These are phyloP conservation scores for Pistacia atlantica DNA, from an alignment of 345 rosid genomes.

Conservation along the genomic window DNA sequence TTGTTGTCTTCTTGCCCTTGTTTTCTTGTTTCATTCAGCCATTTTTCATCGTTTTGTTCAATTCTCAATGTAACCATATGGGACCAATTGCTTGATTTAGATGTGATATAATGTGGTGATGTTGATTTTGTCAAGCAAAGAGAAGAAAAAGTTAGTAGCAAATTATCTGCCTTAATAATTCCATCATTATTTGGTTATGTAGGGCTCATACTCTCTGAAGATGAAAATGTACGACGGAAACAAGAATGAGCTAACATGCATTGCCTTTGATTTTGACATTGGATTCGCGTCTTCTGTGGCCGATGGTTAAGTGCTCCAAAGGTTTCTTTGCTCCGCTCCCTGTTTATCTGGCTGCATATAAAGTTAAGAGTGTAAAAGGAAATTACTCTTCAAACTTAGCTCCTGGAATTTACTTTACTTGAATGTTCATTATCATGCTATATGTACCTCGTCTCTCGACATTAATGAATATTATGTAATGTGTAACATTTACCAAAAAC, in stretches of 20 bases:
- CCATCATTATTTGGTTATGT: slow-evolving; percentile 24
- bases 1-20: background rate
- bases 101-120: background rate
- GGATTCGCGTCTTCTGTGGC: slow-evolving; percentile 64
- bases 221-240: slow-evolving; percentile 78
- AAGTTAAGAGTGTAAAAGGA: slow-evolving; percentile 11
- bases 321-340: background rate
- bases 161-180: background rate
- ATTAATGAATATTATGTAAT: slow-evolving; percentile 6
- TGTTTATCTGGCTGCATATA: background rate
- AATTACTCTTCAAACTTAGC: background rate
- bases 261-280: slow-evolving; percentile 66
- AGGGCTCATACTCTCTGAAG: slow-evolving; percentile 86
- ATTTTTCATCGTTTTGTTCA: background rate
- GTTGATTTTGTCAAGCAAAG: background rate
- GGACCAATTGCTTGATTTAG: background rate
- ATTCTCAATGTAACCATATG: background rate
- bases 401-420: background rate
- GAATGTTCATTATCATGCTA: background rate
- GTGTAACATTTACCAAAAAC: background rate
- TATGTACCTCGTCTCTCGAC: background rate
- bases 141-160: background rate
- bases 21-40: background rate
- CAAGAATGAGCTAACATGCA: slow-evolving; percentile 68
- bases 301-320: slow-evolving; percentile 43